Evolutionary conservation across 106 monocot genomes (phyloP).

Genomic region (Allium cepa): DNA sequence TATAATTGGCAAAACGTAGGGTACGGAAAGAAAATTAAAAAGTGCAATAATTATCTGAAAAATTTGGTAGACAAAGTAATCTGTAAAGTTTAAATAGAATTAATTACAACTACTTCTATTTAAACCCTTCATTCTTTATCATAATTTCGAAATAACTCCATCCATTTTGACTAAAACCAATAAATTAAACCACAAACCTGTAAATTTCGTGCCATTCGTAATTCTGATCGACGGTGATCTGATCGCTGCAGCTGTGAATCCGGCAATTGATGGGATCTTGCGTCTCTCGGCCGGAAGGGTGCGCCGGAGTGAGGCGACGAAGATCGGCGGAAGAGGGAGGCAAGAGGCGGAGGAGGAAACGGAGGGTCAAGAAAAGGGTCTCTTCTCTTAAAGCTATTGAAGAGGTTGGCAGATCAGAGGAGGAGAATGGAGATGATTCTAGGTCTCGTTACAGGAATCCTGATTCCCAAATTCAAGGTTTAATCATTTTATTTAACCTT

Average conservation of each 20-base stretch:
- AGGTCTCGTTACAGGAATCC: neutral
- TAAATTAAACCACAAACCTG: too few relatives aligned
- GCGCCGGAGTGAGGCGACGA: neutral
- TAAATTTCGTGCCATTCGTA: too few relatives aligned
- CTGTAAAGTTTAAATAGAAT: too few relatives aligned
- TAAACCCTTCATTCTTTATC: too few relatives aligned
- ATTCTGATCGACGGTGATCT: too few relatives aligned
- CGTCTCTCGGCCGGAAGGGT: neutral
- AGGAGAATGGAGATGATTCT: neutral
- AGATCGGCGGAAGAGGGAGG: neutral
- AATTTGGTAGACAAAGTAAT: too few relatives aligned
- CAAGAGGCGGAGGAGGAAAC: neutral
- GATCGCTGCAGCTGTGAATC: neutral
- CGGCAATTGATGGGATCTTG: conserved; percentile 7
- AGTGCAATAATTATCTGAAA: too few relatives aligned
- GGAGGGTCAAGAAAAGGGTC: conserved; percentile 8
- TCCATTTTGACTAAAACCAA: too few relatives aligned
- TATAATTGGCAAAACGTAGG: too few relatives aligned
- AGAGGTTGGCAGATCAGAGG: conserved; percentile 6
- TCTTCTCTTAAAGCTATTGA: conserved; percentile 2
- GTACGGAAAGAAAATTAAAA: too few relatives aligned
- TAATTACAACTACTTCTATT: too few relatives aligned
- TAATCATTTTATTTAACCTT: neutral
- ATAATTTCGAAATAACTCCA: too few relatives aligned
- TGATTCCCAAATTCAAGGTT: neutral